Percentiles rank a stretch among this genome's conserved stretches.
Evolutionary conservation across 1,284 basidiomycete species (phyloP).

Genomic region (Papiliotrema fonsecae): DNA sequence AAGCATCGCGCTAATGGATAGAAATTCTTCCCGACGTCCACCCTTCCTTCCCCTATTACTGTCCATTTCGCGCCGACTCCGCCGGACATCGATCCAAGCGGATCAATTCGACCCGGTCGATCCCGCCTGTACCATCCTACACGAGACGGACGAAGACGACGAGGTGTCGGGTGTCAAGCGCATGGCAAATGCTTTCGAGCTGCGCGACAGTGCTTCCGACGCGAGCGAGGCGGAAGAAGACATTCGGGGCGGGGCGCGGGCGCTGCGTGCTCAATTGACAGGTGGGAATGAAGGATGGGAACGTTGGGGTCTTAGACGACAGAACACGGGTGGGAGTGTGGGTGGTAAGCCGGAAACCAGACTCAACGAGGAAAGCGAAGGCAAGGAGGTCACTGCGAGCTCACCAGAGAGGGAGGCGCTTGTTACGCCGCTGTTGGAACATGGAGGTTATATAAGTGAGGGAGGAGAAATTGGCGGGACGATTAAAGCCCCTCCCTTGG

Average conservation of each 20-base stretch:
- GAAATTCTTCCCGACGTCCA: conserved; percentile 28
- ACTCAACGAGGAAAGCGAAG: no score
- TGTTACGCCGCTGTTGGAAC: conserved; percentile 2
- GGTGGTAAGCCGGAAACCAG: not conserved
- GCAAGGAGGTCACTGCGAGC: not conserved
- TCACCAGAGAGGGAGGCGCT: conserved; percentile 3
- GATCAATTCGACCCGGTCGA: conserved; percentile 9
- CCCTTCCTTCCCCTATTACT: conserved; percentile 39
- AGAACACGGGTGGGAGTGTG: conserved; percentile 5
- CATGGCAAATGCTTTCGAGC: conserved; percentile 36
- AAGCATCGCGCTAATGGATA: not conserved
- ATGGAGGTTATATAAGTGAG: conserved; percentile 4
- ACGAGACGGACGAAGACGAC: conserved; percentile 24
- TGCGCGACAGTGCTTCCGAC: conserved; percentile 15
- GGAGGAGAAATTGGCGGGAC: conserved; percentile 15
- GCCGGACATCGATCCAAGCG: conserved; percentile 25
- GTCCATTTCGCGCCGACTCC: conserved; percentile 33
- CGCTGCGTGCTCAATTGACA: conserved; percentile 27
- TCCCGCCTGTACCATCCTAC: conserved; percentile 15
- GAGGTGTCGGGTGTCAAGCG: conserved; percentile 31
- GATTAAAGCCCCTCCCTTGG: conserved; percentile 16
- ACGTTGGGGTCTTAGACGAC: conserved; percentile 17
- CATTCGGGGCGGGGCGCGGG: no score
- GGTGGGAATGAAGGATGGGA: conserved; percentile 30
- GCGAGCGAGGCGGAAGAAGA: conserved; percentile 11